Conservation (phyloP, 208 protist genomes). For the Acanthamoeba healyi region DNA sequence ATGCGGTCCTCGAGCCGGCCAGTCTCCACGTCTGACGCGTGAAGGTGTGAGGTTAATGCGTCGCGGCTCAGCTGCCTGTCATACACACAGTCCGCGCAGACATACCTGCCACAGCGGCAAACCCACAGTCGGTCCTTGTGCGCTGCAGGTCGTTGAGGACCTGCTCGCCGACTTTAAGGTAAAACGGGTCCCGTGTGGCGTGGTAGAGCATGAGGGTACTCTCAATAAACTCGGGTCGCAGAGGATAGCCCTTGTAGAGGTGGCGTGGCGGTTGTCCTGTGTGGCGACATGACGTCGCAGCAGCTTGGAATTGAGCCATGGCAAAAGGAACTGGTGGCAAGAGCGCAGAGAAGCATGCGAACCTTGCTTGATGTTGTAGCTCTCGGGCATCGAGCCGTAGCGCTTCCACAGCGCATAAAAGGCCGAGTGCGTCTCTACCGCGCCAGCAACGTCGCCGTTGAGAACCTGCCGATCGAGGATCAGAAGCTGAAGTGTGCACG, state of each 20-base stretch:
- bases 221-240: slow-evolving; percentile 94
- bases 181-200: slow-evolving; percentile 84
- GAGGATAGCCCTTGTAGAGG: slow-evolving; percentile 84
- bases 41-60: too few species aligned
- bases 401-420: slow-evolving; percentile 89
- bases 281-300: too few species aligned
- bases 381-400: slow-evolving; percentile 92
- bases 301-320: too few species aligned
- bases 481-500: too few species aligned
- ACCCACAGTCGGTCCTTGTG: slow-evolving; percentile 79
- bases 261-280: slow-evolving; percentile 12
- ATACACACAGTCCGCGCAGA: too few species aligned
- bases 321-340: too few species aligned
- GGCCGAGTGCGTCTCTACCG: slow-evolving; percentile 83
- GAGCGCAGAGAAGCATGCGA: too few species aligned
- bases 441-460: slow-evolving; percentile 90
- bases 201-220: slow-evolving; percentile 91
- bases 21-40: slow-evolving; percentile 85
- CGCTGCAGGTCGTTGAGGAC: slow-evolving; percentile 50
- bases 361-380: slow-evolving; percentile 77
- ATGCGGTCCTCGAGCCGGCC: slow-evolving; percentile 91
- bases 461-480: too few species aligned
- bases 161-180: slow-evolving; percentile 75
- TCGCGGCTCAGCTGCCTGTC: too few species aligned
- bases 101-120: slow-evolving; percentile 79